These are phyloP conservation scores for Sambucus nigra DNA, from an alignment of 129 eudicot species.

Conservation along the genomic window DNA sequence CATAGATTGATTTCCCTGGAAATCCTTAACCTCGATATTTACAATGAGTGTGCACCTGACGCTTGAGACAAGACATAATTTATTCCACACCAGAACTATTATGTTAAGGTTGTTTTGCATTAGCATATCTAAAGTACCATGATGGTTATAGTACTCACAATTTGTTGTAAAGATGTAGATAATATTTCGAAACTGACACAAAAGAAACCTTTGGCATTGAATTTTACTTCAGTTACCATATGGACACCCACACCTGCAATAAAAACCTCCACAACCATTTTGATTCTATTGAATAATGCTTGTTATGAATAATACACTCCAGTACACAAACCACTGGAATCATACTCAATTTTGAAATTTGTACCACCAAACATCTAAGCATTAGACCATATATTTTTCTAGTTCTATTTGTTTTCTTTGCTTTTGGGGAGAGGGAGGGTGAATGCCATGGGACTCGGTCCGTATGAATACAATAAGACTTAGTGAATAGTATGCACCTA, in stretches of 20 bases:
- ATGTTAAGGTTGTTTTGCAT: background rate
- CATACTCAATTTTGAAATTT: conserved; percentile 65
- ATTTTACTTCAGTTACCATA: conserved; percentile 61
- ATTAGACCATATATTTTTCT: background rate
- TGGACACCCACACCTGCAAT: conserved; percentile 59
- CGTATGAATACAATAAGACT: background rate
- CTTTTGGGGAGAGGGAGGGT: background rate
- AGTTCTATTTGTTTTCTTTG: background rate
- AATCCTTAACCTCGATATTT: too few species aligned
- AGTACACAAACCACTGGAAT: conserved; percentile 52
- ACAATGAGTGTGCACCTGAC: too few species aligned
- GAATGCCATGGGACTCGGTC: too few species aligned
- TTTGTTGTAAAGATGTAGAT: conserved; percentile 49
- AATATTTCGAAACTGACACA: conserved; percentile 49
- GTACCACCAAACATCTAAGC: conserved; percentile 3
- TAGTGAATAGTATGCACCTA: conserved; percentile 9
- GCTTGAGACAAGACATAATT: too few species aligned
- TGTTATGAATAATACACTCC: conserved; percentile 50
- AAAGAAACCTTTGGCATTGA: conserved; percentile 48
- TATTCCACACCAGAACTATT: background rate
- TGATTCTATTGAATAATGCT: conserved; percentile 37
- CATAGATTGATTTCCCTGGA: too few species aligned
- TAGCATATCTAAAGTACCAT: background rate
- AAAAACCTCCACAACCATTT: conserved; percentile 41
- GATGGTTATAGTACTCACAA: conserved; percentile 27